Percentiles rank a stretch among this genome's conserved stretches.
Conservation (phyloP, 495 filamentous ascomycete species). For the Penicillium diatomitis region DNA sequence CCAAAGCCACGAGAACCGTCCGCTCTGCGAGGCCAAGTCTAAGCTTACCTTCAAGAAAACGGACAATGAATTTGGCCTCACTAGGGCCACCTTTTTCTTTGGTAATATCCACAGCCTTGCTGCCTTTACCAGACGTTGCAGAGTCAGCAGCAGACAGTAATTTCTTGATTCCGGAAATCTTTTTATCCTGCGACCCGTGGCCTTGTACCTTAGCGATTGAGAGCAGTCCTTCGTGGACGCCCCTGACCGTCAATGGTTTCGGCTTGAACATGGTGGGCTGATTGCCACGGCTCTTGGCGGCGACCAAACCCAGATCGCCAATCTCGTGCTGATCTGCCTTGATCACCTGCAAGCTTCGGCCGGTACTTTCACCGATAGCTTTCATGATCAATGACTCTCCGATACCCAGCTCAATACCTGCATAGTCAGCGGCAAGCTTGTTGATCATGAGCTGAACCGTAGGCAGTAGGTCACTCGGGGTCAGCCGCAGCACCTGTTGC, state of each 20-base stretch:
- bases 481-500: constrained; percentile 83
- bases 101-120: constrained; percentile 69
- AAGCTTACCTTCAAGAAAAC: constrained; percentile 90
- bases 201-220: constrained; percentile 79
- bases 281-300: constrained; percentile 85
- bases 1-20: constrained; percentile 79
- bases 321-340: constrained; percentile 93
- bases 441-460: constrained; percentile 95
- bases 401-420: constrained; percentile 91
- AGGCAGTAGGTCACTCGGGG: constrained; percentile 76
- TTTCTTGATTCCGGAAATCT: constrained; percentile 92
- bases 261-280: constrained; percentile 98
- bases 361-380: constrained; percentile 88
- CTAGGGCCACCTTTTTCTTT: constrained; percentile 90
- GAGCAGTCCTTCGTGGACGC: constrained; percentile 82
- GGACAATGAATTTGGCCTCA: constrained; percentile 87
- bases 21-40: constrained; percentile 85
- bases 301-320: constrained; percentile 88
- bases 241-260: constrained; percentile 76
- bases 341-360: constrained; percentile 75
- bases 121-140: constrained; percentile 53
- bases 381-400: constrained; percentile 98
- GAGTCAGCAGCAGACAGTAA: constrained; percentile 79
- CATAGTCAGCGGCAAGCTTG: constrained; percentile 92
- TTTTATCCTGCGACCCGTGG: constrained; percentile 79